Evolutionary conservation across 257 asterid genomes (phyloP), one percentile per base, ranked within the genome.

Genomic region (Cordia subcordata): DNA sequence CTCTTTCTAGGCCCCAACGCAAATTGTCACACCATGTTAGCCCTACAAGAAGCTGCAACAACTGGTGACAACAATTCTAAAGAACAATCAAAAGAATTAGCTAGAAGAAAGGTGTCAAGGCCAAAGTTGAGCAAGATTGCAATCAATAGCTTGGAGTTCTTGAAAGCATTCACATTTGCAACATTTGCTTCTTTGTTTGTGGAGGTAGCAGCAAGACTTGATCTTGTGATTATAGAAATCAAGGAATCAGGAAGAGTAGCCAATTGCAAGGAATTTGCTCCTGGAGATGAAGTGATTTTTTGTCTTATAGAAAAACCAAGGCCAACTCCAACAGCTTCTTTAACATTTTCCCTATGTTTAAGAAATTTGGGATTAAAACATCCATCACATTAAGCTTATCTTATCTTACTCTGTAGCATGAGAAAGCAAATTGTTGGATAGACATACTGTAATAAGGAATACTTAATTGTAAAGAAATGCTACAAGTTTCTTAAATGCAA

Each of bases 141-240:
- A 10, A 69, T 82, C 46, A 87, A 89, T 1, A 87, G 95, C 57
- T 72, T 87, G 0, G 95, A 88, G 60, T 85, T 88, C 60, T 86
- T 94, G 0, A 96, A 91, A 60, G 94, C 98, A 0, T 81, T 91
- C 10, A 96, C 96, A 4, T 85, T 91, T 38, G 96, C 98, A 0
- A 90, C 98, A 12, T 91, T 91, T 19, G 96, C 95, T 0, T 83
- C 98, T 17, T 50, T 87, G 77, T 77, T 88, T 0, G 92, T 91
- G 66, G 96, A 91, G 75, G 66, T 69, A 4, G 98, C 85, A 70
- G 96, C 95, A 4, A 65, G 88, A 77, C 96, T 91, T 8, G 98
- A 91, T 57, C 82, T 86, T 27, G 86, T 88, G 72, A 81, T 91
- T 19, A 95, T 85, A 58, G 90, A 91, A 61, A 91, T 91, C 45